phyloP scores from a whole-genome alignment of 208 protist genomes.

The Crithidia mellificae region DNA sequence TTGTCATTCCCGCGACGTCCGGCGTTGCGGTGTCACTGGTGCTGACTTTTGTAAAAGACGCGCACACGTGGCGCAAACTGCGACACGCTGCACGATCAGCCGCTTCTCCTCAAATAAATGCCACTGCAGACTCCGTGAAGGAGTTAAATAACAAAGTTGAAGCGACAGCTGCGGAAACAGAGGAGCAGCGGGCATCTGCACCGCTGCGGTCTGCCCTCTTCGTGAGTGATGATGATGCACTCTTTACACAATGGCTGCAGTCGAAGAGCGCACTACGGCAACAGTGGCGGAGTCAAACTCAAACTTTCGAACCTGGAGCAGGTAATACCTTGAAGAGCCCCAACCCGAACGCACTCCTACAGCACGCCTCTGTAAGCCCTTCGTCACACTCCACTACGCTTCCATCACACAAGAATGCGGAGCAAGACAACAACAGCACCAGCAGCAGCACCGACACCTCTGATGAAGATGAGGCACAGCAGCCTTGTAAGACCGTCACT shows the following conservation, averaged over 20 bases:
- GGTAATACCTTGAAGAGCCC: not conserved
- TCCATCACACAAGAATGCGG: not conserved
- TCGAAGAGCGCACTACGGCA: constrained; percentile 6
- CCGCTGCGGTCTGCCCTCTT: not conserved
- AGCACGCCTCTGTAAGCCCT: not conserved
- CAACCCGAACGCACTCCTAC: not conserved
- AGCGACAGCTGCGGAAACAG: not conserved
- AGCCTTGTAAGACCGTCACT: not conserved
- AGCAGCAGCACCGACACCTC: not conserved
- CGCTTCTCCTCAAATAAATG: not conserved
- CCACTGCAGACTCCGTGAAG: not conserved
- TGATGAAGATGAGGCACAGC: not conserved
- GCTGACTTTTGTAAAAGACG: constrained; percentile 10
- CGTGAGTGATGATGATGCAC: constrained; percentile 17
- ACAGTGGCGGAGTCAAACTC: not conserved
- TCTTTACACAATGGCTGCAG: constrained; percentile 25
- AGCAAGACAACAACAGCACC: not conserved
- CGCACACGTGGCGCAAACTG: constrained; percentile 8
- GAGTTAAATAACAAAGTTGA: not conserved
- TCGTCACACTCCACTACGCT: not conserved
- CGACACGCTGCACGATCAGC: constrained; percentile 4
- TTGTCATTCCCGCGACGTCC: not conserved
- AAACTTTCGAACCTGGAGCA: not conserved
- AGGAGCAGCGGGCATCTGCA: not conserved
- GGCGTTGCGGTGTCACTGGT: not conserved